Evolutionary conservation across 108 stramenopile genomes (phyloP), one percentile per base, ranked within the genome.

Genomic region (Fistulifera pelliculosa): DNA sequence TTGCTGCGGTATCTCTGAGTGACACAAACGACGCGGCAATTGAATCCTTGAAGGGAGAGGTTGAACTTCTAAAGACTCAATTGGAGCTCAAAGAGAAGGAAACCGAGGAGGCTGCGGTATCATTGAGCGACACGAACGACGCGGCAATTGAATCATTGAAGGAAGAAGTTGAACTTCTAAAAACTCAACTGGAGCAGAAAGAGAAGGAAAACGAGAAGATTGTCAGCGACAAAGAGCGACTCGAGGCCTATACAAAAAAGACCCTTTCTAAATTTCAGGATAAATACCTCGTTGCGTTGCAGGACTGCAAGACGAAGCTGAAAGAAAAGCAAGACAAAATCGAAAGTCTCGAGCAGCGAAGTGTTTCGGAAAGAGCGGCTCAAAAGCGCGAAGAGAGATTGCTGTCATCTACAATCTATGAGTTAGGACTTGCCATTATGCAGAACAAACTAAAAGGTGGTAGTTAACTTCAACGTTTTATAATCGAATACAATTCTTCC

Each of bases 261-360:
- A 94, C 94, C 0, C 68, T 95, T 17, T 76, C 86, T 45, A 94
- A 87, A 65, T 92, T 95, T 60, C 92, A 95, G 58, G 90, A 95
- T 58, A 95, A 95, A 68, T 95, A 95, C 67, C 65, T 93, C 65
- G 88, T 87, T 26, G 90, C 94, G 18, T 62, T 94, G 38, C 86
- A 93, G 58, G 91, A 88, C 49, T 88, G 85, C 64, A 93, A 93
- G 70, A 70, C 80, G 25, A 90, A 93, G 61, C 74, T 92, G 52
- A 95, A 93, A 61, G 90, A 90, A 61, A 92, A 92, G 58, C 84
- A 90, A 69, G 85, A 87, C 54, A 83, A 87, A 68, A 86, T 86
- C 47, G 78, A 80, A 41, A 51, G 71, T 21, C 64, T 85, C 47
- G 81, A 90, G 60, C 67, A 58, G 40, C 68, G 90, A 41, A 87